Evolutionary conservation across 768 basidiomycete species (phyloP).

Genomic region (Pleurotus djamor): DNA sequence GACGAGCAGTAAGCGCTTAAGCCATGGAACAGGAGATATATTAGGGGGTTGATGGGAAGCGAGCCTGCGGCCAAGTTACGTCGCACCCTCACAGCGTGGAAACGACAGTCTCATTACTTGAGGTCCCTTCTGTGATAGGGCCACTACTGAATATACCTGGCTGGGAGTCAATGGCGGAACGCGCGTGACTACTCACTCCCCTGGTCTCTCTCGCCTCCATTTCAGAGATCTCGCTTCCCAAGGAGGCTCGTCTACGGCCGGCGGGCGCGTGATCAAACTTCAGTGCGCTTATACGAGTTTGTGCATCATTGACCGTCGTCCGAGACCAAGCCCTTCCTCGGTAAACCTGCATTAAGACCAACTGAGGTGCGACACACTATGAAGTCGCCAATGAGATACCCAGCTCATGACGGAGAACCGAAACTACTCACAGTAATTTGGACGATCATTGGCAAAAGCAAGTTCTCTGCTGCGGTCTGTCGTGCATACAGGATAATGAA

Average conservation of each 20-base stretch:
- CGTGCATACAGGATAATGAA: conserved; percentile 1
- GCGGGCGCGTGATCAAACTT: neutral
- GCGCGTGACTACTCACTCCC: neutral
- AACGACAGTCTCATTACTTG: no score
- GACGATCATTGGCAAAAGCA: neutral
- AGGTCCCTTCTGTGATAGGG: no score
- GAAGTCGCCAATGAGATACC: neutral
- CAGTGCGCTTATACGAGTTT: neutral
- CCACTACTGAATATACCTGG: no score
- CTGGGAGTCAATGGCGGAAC: neutral
- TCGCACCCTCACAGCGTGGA: no score
- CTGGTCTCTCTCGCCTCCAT: neutral
- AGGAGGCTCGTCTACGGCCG: neutral
- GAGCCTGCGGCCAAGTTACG: no score
- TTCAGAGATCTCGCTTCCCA: neutral
- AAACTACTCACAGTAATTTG: neutral
- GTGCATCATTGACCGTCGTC: conserved; percentile 39
- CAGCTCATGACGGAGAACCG: no score
- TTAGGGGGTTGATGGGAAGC: no score
- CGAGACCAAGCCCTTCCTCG: conserved; percentile 59
- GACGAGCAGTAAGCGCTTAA: no score
- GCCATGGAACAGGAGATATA: no score
- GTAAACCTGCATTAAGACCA: conserved; percentile 66
- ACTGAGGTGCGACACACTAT: conserved; percentile 25
- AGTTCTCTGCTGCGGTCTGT: neutral